phyloP scores from a whole-genome alignment of 139 green algal genomes.

The Ettlia oleoabundans region DNA sequence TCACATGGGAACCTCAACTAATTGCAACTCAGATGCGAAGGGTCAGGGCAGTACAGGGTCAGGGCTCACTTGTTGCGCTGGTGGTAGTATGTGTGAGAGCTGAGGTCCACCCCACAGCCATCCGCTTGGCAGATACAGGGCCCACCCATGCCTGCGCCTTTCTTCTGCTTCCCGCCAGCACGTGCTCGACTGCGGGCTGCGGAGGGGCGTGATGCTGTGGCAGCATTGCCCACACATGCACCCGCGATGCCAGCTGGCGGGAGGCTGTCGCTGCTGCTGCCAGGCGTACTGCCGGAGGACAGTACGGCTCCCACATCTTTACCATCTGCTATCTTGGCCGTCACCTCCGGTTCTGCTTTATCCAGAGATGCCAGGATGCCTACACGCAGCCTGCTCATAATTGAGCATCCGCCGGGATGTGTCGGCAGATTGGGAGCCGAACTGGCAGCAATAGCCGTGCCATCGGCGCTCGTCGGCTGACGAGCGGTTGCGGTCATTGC shows the following conservation, averaged over 20 bases:
- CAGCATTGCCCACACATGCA: not conserved
- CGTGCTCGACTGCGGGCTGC: not conserved
- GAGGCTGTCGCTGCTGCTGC: not conserved
- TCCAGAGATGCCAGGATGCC: not conserved
- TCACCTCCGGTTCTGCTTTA: too few relatives aligned
- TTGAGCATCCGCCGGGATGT: not conserved
- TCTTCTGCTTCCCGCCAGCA: not conserved
- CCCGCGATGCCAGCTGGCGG: not conserved
- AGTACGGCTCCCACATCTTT: too few relatives aligned
- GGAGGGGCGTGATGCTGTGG: not conserved
- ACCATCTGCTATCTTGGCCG: too few relatives aligned
- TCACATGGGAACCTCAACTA: too few relatives aligned
- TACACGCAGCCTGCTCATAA: not conserved
- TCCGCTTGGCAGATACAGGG: conserved; percentile 41
- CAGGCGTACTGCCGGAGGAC: not conserved
- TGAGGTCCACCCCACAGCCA: conserved; percentile 28
- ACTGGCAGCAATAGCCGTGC: not conserved
- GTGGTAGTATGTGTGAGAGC: conserved; percentile 43
- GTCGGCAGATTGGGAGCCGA: not conserved
- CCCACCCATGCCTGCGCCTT: not conserved
- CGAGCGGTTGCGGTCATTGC: conserved; percentile 12
- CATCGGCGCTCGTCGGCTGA: not conserved
- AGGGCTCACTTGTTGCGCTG: conserved; percentile 41
- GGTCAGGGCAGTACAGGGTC: too few relatives aligned
- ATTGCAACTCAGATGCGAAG: too few relatives aligned